Base-by-base conservation (phyloP, 1,139 yeast species). In the Saccharomycopsis hybrid region DNA sequence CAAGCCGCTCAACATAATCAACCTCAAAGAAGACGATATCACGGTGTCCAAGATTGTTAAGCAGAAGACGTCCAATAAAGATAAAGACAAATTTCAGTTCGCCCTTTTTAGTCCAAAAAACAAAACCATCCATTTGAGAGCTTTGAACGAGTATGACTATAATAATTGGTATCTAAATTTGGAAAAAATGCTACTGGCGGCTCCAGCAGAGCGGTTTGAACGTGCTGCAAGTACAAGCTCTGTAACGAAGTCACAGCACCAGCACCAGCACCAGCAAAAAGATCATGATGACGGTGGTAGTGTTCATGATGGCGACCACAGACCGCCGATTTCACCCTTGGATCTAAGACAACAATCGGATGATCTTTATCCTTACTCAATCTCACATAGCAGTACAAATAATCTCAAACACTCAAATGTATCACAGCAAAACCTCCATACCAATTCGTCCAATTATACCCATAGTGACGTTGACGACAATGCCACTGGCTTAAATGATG, bases 1-100 rank as follows among this genome's bases (percentile, higher is more conserved):
- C 60, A 77, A 78, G 59, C 79, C 84, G 0, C 66, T 71, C 43
- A 69, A 66, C 46, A 80, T 80, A 9, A 67, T 78, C 24, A 52
- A 52, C 39, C 33, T 52, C 5, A 58, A 65, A 5, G 61, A 62
- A 31, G 69, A 69, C 36, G 63, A 70, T 36, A 60, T 69, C 58
- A 66, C 71, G 3, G 66, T 70, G 33, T 68, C 66, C 5, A 62
- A 64, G 54, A 65, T 74, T 30, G 62, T 68, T 2, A 78, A 72
- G 54, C 59, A 60, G 39, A 65, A 61, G 44, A 32, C n/a, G 5
- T 35, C 3, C 40, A 30, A 32, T 18, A 44, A 31, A n/a, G 43
- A 33, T 18, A 44, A 44, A 37, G 47, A 32, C 32, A 35, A 47
- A 35, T 50, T 27, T 31, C 55, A 52, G 41, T 52, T 52, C 47